A percentile compares a stretch with the other conserved stretches of the same genome.
These are phyloP conservation scores for Oryza longistaminata DNA, from an alignment of 176 grass and related monocot genomes.

Conservation along the genomic window DNA sequence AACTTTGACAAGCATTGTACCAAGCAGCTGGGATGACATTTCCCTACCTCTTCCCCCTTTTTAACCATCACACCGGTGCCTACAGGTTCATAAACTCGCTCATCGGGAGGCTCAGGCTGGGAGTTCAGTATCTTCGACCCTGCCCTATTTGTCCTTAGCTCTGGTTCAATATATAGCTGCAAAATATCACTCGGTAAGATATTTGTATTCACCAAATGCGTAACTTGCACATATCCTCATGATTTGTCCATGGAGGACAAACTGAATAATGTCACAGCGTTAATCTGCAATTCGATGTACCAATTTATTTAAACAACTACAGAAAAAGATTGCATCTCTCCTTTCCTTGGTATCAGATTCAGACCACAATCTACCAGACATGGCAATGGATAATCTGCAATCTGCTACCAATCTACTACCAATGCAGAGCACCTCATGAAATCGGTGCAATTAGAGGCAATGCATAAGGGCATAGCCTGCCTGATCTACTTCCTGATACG, in stretches of 20 bases:
- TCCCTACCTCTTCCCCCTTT: constrained; percentile 47
- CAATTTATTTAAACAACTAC: neutral
- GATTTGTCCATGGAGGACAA: neutral
- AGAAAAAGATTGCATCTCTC: neutral
- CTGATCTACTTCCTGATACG: neutral
- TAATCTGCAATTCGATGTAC: too few relatives aligned
- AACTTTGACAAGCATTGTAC: neutral
- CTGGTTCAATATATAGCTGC: constrained; percentile 68
- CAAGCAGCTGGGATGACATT: neutral
- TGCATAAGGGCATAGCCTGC: neutral
- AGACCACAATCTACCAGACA: neutral
- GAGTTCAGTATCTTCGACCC: constrained; percentile 34
- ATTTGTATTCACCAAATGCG: neutral
- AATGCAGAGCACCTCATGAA: neutral
- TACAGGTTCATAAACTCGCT: constrained; percentile 53
- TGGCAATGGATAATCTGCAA: neutral
- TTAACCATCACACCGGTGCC: constrained; percentile 57
- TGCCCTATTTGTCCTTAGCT: constrained; percentile 57
- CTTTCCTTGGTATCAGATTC: neutral
- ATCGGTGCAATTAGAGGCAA: neutral
- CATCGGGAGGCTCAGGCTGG: constrained; percentile 40
- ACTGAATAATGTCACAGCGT: neutral
- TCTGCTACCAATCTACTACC: neutral
- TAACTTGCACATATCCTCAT: neutral
- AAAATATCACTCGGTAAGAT: neutral